Conservation (phyloP, 352 stramenopile species). For the Phytophthora sansomeana region DNA sequence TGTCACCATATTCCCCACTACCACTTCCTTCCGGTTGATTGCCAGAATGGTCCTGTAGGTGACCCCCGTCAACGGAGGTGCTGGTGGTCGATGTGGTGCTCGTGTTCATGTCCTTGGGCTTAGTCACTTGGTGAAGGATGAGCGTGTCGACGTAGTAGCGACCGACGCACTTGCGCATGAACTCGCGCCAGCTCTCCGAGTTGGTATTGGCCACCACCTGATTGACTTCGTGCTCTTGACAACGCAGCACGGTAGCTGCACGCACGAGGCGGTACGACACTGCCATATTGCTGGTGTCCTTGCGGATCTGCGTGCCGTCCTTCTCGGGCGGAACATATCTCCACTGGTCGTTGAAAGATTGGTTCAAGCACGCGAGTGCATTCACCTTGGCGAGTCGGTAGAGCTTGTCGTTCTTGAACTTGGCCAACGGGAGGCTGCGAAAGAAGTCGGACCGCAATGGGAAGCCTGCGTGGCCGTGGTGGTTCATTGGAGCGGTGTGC, state of each 20-base stretch:
- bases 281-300: slow-evolving; percentile 83
- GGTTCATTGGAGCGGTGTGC: slow-evolving; percentile 22
- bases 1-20: slow-evolving; percentile 26
- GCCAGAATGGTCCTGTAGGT: slow-evolving; percentile 22
- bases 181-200: slow-evolving; percentile 79
- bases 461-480: slow-evolving; percentile 47
- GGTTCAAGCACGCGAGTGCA: slow-evolving; percentile 62
- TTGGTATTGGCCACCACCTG: slow-evolving; percentile 75
- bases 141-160: slow-evolving; percentile 82
- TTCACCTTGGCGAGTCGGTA: slow-evolving; percentile 63
- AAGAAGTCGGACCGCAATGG: slow-evolving; percentile 80
- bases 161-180: slow-evolving; percentile 78
- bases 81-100: slow-evolving; percentile 13
- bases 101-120: slow-evolving; percentile 21
- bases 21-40: slow-evolving; percentile 35
- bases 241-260: slow-evolving; percentile 72
- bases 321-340: slow-evolving; percentile 82
- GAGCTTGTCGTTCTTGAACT: slow-evolving; percentile 65
- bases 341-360: slow-evolving; percentile 86
- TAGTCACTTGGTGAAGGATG: slow-evolving; percentile 70
- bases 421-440: slow-evolving; percentile 63
- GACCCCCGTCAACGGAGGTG: slow-evolving; percentile 4
- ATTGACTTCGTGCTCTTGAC: slow-evolving; percentile 79
- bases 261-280: slow-evolving; percentile 73
- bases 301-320: slow-evolving; percentile 81